phyloP scores from a whole-genome alignment of 2,329 filamentous ascomycete species.

The Xylaria sp. region DNA sequence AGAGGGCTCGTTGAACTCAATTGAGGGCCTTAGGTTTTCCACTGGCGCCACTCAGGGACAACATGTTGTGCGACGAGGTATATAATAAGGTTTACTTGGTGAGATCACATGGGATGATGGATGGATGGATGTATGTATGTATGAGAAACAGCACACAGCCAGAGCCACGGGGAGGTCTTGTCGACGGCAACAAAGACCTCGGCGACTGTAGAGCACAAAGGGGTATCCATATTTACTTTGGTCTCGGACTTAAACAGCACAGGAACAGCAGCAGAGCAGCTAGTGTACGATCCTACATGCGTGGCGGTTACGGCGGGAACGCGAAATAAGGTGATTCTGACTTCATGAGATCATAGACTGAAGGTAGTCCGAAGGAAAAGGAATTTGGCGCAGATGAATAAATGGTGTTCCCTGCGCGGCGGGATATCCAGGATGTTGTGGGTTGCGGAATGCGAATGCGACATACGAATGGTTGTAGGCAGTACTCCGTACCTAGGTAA shows the following conservation, averaged over 20 bases:
- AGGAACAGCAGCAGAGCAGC: neutral
- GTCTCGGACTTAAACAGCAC: neutral
- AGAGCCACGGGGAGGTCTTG: neutral
- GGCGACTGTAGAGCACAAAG: neutral
- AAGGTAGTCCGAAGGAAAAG: neutral
- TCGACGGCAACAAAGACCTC: neutral
- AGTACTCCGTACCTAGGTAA: too few relatives aligned
- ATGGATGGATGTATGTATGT: neutral
- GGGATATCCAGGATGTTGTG: neutral
- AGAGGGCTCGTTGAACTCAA: neutral
- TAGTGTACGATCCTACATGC: neutral
- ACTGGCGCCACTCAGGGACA: constrained; percentile 1
- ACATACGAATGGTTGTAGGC: too few relatives aligned
- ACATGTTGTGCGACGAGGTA: neutral
- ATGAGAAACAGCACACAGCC: neutral
- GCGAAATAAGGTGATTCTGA: neutral
- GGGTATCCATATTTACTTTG: neutral
- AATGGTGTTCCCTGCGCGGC: neutral
- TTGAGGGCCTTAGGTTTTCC: constrained; percentile 2
- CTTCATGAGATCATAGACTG: constrained; percentile 30
- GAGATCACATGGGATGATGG: neutral
- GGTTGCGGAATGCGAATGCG: neutral
- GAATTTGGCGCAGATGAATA: neutral
- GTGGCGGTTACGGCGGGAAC: neutral
- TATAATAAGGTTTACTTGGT: constrained; percentile 17